phyloP scores from a whole-genome alignment of 768 basidiomycete genomes.

The Candolleomyces efflorescens region DNA sequence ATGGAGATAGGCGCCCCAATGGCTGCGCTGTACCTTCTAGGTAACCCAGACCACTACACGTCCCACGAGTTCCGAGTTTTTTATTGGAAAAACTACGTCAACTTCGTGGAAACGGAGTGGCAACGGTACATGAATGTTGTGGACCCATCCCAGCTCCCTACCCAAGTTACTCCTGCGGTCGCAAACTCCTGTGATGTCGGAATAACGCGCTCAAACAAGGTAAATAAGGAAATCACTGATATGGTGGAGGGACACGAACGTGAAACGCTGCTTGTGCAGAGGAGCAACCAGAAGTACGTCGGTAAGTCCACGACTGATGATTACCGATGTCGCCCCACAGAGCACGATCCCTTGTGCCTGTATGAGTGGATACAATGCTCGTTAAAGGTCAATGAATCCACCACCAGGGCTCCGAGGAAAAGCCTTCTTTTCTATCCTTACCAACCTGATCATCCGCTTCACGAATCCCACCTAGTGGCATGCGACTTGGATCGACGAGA shows the following conservation, averaged over 20 bases:
- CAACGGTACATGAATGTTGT: too few relatives aligned
- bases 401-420: neutral
- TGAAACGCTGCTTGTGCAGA: too few relatives aligned
- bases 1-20: constrained; percentile 25
- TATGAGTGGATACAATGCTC: constrained; percentile 1
- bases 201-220: too few relatives aligned
- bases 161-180: constrained; percentile 12
- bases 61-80: constrained; percentile 20
- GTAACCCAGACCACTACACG: constrained; percentile 26
- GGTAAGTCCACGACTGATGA: neutral
- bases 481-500: neutral
- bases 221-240: too few relatives aligned
- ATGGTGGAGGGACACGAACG: too few relatives aligned
- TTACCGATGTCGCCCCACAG: neutral
- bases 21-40: constrained; percentile 20
- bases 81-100: constrained; percentile 17
- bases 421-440: neutral
- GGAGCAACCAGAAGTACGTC: neutral
- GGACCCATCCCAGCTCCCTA: too few relatives aligned
- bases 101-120: neutral
- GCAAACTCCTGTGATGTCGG: constrained; percentile 1
- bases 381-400: too few relatives aligned
- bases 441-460: neutral
- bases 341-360: neutral
- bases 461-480: neutral